Conservation (phyloP, 805 yeast genomes). For the Brettanomyces naardenensis region DNA sequence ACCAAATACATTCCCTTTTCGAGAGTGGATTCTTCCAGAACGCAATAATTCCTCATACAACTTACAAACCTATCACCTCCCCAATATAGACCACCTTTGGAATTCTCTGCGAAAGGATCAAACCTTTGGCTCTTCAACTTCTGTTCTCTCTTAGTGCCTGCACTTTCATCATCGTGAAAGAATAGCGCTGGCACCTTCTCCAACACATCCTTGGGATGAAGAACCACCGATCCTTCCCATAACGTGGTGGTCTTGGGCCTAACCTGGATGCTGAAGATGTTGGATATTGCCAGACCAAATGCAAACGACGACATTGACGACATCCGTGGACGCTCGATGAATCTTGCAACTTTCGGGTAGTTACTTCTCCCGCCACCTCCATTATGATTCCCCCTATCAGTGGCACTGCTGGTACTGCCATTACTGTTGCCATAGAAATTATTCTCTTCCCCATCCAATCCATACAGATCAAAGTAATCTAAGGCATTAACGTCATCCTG, state of each 20-base stretch:
- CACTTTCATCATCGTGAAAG: conserved; percentile 85
- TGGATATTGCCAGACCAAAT: conserved; percentile 53
- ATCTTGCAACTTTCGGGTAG: conserved; percentile 21
- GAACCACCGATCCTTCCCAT: conserved; percentile 85
- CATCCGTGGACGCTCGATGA: conserved; percentile 43
- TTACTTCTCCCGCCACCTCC: conserved; percentile 4
- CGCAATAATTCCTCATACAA: conserved; percentile 45
- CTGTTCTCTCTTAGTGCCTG: conserved; percentile 61
- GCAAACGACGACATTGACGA: conserved; percentile 55
- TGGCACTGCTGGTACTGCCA: conserved; percentile 3
- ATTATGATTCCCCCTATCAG: not conserved
- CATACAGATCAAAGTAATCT: conserved; percentile 31
- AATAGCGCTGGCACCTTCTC: conserved; percentile 76
- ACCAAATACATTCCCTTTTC: conserved; percentile 70
- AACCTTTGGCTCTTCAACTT: conserved; percentile 54
- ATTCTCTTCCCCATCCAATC: conserved; percentile 28
- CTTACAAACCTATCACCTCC: conserved; percentile 79
- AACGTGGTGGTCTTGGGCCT: conserved; percentile 79
- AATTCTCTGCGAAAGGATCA: conserved; percentile 59
- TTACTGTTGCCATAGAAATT: conserved; percentile 15
- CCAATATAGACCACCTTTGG: conserved; percentile 60
- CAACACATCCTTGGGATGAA: conserved; percentile 54
- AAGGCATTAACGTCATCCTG: conserved; percentile 21
- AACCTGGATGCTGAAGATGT: conserved; percentile 71
- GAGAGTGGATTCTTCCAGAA: conserved; percentile 57